These are phyloP conservation scores for Amesomyces nigricolor DNA, from an alignment of 2,329 filamentous ascomycete species.

Conservation along the genomic window DNA sequence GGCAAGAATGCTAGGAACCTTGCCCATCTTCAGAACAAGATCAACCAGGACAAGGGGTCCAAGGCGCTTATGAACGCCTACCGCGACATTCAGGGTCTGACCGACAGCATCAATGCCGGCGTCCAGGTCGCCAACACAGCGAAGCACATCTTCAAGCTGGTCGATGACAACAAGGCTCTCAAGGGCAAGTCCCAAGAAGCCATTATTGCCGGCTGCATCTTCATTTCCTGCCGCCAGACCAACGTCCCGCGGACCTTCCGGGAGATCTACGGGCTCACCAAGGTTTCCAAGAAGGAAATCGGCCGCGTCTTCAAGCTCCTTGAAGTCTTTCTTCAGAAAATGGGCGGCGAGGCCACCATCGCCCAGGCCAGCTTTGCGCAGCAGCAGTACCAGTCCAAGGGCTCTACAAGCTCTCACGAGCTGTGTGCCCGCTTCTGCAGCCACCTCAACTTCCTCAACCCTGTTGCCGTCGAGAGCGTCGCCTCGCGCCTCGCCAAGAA, in stretches of 20 bases:
- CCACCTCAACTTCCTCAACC: constrained; percentile 65
- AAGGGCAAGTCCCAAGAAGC: constrained; percentile 93
- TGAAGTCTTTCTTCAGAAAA: constrained; percentile 75
- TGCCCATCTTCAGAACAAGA: constrained; percentile 68
- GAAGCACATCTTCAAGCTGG: constrained; percentile 92
- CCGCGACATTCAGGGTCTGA: constrained; percentile 81
- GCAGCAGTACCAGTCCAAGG: constrained; percentile 65
- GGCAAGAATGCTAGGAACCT: constrained; percentile 66
- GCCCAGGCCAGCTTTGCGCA: constrained; percentile 42
- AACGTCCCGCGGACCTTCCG: constrained; percentile 83
- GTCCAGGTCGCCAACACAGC: constrained; percentile 80
- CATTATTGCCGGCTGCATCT: constrained; percentile 93
- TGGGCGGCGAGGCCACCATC: constrained; percentile 55
- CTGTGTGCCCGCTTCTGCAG: constrained; percentile 88
- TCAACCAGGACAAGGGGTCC: constrained; percentile 31
- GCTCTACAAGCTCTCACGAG: constrained; percentile 72
- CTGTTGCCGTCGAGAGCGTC: constrained; percentile 71
- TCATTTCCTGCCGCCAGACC: constrained; percentile 91
- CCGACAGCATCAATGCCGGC: constrained; percentile 77
- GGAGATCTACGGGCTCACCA: constrained; percentile 89
- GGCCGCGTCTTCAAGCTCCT: constrained; percentile 91
- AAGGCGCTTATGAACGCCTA: constrained; percentile 67
- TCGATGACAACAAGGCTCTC: constrained; percentile 87
- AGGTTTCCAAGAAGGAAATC: constrained; percentile 95
- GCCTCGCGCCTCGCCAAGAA: constrained; percentile 72